Evolutionary conservation across 345 rosid species (phyloP), one percentile per base, ranked within the genome.

Genomic region (Hibiscus syriacus): DNA sequence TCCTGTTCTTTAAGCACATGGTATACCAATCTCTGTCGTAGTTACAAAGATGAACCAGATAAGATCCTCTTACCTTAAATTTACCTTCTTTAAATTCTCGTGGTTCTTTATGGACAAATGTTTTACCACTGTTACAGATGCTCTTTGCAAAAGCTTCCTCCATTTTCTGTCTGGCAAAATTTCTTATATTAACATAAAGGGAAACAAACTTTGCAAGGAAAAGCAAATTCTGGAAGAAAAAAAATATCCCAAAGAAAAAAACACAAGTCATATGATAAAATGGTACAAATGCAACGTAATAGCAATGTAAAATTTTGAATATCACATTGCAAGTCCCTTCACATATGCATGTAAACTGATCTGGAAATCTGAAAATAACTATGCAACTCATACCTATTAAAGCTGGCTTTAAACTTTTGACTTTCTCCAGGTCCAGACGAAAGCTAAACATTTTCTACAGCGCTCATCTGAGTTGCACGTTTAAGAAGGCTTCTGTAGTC

Each of bases 401-500:
- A 46, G 50, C 50, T 46, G 17, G 39, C 39, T 70, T 67, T 57
- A 2, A 49, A 65, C 17, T 65, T n/a, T 48, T 49, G 46, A 68
- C 54, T 48, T 60, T 56, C 43, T 45, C 76, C 17, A 34, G 55
- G 64, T 66, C 69, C 41, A 65, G 32, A 70, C 25, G 52, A 54
- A 43, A 43, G 45, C 87, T 84, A 87, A 52, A 77, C 70, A 2
- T 71, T 80, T 62, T 79, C 76, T 57, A 63, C 59, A 14, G 71
- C 50, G 27, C 60, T 82, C 59, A 56, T 76, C 77, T 76, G 84
- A 11, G 61, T 66, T 16, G 90, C 94, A n/a, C 83, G 88, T 70
- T 78, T 83, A 74, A 93, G 78, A 75, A 93, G 91, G 70, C 71
- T 58, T 38, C 41, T 82, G 73, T 89, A 93, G 13, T 85, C 92